phyloP scores from a whole-genome alignment of 2,329 filamentous ascomycete species.

The Xylaria sp. region DNA sequence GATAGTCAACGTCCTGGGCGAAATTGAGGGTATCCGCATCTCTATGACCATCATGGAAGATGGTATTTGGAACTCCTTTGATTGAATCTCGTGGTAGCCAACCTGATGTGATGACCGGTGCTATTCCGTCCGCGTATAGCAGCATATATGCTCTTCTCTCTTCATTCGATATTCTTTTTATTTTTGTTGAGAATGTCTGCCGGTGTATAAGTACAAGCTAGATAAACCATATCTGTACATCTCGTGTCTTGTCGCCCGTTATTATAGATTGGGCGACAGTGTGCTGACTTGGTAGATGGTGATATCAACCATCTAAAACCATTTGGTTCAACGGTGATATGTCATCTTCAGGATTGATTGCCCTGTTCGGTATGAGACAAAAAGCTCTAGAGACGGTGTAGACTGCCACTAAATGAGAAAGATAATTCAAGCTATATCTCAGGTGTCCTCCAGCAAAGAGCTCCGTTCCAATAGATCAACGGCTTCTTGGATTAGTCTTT shows the following conservation, averaged over 20 bases:
- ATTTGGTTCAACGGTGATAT: not conserved
- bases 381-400: not conserved
- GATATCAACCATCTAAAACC: not conserved
- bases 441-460: conserved; percentile 35
- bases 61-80: not conserved
- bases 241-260: not conserved
- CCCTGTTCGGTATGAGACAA: not conserved
- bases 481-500: conserved; percentile 40
- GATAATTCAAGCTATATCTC: conserved; percentile 2
- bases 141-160: not conserved
- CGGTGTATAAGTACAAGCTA: not conserved
- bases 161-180: not conserved
- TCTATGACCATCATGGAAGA: not conserved
- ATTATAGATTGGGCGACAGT: no score
- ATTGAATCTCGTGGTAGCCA: not conserved
- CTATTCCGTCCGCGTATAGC: not conserved
- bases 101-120: not conserved
- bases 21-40: not conserved
- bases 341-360: not conserved
- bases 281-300: not conserved
- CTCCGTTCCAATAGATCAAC: conserved; percentile 42
- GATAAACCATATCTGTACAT: not conserved
- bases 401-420: not conserved
- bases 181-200: no score
- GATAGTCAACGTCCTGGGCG: not conserved